A percentile compares a stretch with the other conserved stretches of the same genome.
These are phyloP conservation scores for Ustilago xerochloae DNA, from an alignment of 1,284 basidiomycete genomes.

Conservation along the genomic window DNA sequence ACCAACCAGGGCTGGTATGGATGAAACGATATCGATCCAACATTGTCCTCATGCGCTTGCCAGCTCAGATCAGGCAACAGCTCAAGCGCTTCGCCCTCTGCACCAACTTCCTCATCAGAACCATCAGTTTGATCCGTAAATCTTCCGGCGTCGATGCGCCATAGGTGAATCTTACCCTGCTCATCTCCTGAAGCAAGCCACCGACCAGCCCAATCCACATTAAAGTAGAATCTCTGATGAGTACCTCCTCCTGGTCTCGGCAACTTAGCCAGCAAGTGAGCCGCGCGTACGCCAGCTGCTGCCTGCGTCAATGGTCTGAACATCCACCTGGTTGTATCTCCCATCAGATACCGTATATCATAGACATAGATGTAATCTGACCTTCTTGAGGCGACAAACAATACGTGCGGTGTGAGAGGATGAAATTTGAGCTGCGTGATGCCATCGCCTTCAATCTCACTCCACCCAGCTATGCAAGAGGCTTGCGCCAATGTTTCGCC, in stretches of 20 bases:
- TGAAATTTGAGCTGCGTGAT: constrained; percentile 57
- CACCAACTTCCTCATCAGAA: constrained; percentile 1
- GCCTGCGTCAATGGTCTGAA: constrained; percentile 36
- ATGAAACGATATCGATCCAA: constrained; percentile 48
- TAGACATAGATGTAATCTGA: constrained; percentile 50
- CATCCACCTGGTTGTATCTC: constrained; percentile 29
- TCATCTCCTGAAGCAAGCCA: constrained; percentile 51
- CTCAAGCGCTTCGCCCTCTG: constrained; percentile 4
- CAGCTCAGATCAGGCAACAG: constrained; percentile 34
- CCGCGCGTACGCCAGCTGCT: constrained; percentile 18
- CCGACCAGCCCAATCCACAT: constrained; percentile 54
- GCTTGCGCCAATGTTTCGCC: constrained; percentile 16
- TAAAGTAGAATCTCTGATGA: constrained; percentile 55
- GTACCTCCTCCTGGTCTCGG: constrained; percentile 11
- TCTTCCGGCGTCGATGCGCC: constrained; percentile 39
- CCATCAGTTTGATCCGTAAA: constrained; percentile 18
- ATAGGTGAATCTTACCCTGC: constrained; percentile 37
- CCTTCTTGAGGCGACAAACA: constrained; percentile 53
- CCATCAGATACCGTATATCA: constrained; percentile 50
- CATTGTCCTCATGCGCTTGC: constrained; percentile 47
- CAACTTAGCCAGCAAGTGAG: constrained; percentile 43
- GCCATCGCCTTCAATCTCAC: constrained; percentile 51
- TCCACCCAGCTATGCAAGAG: constrained; percentile 54
- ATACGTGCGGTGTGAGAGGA: constrained; percentile 44
- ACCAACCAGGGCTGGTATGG: constrained; percentile 36